phyloP scores from a whole-genome alignment of 768 basidiomycete species.

The Termitomyces sp. region DNA sequence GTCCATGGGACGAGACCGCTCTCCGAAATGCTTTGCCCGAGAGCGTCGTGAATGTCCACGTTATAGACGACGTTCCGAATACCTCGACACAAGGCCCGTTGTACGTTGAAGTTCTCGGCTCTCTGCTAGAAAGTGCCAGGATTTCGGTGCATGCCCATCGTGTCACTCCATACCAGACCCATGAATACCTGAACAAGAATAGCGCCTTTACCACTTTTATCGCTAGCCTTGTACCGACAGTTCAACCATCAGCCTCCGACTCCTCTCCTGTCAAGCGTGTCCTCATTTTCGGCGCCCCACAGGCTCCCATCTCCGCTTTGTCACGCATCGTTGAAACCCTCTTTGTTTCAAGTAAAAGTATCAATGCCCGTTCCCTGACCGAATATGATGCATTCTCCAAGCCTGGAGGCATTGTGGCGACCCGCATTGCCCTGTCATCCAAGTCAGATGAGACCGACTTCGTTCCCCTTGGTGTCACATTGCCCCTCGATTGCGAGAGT shows the following conservation, averaged over 20 bases:
- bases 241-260: constrained; percentile 36
- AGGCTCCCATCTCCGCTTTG: constrained; percentile 51
- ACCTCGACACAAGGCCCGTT: constrained; percentile 59
- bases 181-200: constrained; percentile 44
- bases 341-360: constrained; percentile 47
- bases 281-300: constrained; percentile 61
- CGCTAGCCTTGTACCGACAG: constrained; percentile 24
- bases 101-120: constrained; percentile 68
- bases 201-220: constrained; percentile 43
- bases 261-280: constrained; percentile 54
- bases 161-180: constrained; percentile 53
- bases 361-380: constrained; percentile 59
- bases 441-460: constrained; percentile 31
- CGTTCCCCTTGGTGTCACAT: constrained; percentile 49
- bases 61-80: constrained; percentile 76
- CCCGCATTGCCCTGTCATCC: constrained; percentile 64
- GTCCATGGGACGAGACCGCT: constrained; percentile 76
- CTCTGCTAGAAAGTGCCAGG: constrained; percentile 41
- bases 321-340: constrained; percentile 56
- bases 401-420: constrained; percentile 64
- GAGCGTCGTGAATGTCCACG: constrained; percentile 56
- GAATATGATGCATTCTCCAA: constrained; percentile 76
- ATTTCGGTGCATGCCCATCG: constrained; percentile 51
- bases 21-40: constrained; percentile 58
- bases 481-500: constrained; percentile 52